phyloP scores from a whole-genome alignment of 2,329 filamentous ascomycete genomes.

The Elsinoe arachidis region DNA sequence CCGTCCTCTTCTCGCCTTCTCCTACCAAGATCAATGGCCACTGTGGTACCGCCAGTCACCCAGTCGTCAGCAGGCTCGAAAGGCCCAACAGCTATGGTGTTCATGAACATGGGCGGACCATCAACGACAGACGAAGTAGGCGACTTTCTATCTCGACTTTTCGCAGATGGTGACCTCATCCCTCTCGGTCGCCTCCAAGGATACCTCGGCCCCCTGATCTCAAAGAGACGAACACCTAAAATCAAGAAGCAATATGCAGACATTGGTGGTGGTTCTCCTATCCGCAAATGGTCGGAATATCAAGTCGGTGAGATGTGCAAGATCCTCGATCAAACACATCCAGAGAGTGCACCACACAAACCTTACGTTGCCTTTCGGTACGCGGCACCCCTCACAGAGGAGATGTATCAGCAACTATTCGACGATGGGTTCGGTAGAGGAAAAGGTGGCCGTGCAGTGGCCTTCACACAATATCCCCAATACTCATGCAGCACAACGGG shows the following conservation, averaged over 20 bases:
- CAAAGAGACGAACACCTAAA: constrained; percentile 81
- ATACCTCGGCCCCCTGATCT: constrained; percentile 84
- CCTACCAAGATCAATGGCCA: constrained; percentile 37
- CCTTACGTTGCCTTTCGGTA: constrained; percentile 97
- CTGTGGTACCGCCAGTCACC: constrained; percentile 65
- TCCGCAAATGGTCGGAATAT: constrained; percentile 95
- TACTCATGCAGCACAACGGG: constrained; percentile 98
- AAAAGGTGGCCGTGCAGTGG: constrained; percentile 84
- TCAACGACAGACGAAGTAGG: constrained; percentile 81
- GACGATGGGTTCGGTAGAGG: constrained; percentile 85
- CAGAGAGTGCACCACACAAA: constrained; percentile 90
- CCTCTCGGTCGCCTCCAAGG: constrained; percentile 86
- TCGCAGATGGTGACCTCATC: constrained; percentile 90
- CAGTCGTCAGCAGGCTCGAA: constrained; percentile 62
- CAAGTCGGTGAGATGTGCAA: constrained; percentile 96
- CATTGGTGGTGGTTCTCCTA: constrained; percentile 95
- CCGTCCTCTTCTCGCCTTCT: not conserved
- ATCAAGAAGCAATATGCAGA: constrained; percentile 92
- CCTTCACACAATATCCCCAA: constrained; percentile 96
- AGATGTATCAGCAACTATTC: constrained; percentile 77
- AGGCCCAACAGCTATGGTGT: constrained; percentile 94
- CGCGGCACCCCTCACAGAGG: constrained; percentile 83
- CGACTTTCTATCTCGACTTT: constrained; percentile 81
- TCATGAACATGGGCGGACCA: constrained; percentile 97
- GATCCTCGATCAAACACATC: constrained; percentile 80